Evolutionary conservation across 441 rosid species (phyloP), one percentile per base, ranked within the genome.

Genomic region (Pelargonium cotyledonis): DNA sequence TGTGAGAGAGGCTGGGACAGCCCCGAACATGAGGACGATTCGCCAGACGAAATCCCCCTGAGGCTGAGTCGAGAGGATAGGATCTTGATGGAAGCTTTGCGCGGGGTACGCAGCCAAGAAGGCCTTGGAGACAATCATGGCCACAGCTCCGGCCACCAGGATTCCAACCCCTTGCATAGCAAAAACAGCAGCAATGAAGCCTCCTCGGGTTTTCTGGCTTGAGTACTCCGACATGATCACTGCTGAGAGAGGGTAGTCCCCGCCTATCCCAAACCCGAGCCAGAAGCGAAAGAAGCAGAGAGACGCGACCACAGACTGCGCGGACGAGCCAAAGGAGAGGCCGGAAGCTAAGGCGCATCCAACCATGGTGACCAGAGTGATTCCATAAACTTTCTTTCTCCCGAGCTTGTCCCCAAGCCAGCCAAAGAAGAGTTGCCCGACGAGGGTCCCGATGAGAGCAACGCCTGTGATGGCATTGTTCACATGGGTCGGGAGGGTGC

Each of bases 121-220:
- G 14, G 77, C 65, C 46, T 61, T 70, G 35, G 85, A 82, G 19
- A 87, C 80, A n/a, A 75, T 65, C 65, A 83, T 78, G 65, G 88
- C 55, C 11, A 85, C 85, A 14, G 71, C 75, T 8, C 86, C 88
- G 18, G 85, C 87, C 12, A 80, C 63, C 53, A 86, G 70, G 16
- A 86, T 85, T 14, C 89, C 87, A n/a, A 78, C 26, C 10, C 91
- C 91, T 77, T 85, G 89, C 89, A 83, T 86, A 2, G 91, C 85
- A 66, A 86, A 86, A 7, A 85, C 89, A 0, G 87, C 86, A 0
- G 87, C 91, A 15, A 86, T 82, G 58, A 85, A 86, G 2, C 77
- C 87, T 2, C 91, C 91, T 23, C 88, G 78, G 9, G 91, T 86
- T 62, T 79, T 83, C 63, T 80, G 79, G 76, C 78, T 86, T 49